Base-by-base conservation (phyloP, 495 filamentous ascomycete genomes). In the Neurospora sp. region DNA sequence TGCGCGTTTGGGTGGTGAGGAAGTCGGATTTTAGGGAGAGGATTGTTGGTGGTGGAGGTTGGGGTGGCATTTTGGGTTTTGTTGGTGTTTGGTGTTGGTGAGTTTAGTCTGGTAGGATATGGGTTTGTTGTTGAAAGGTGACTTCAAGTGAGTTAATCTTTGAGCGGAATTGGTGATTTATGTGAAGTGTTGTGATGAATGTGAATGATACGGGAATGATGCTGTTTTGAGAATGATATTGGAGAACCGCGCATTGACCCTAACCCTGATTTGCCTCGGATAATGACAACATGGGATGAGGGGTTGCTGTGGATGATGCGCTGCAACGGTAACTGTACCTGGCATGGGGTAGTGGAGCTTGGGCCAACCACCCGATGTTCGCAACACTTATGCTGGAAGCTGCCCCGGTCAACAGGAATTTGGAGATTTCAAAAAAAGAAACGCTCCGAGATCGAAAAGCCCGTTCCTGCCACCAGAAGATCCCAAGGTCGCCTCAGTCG, bases 21-120 rank as follows among this genome's bases (percentile, higher is more conserved):
- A 92, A 93, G 75, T 84, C 79, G 18, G 89, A 87, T 77, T 93
- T 93, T 74, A 90, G 80, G 73, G 88, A 84, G 70, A 88, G 82
- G 73, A 92, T 85, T 27, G 90, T 85, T 39, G 85, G 84, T 7
- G 83, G n/a, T 54, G 20, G 46, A 1, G 11, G 46, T 2, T 11
- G 44, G n/a, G 20, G 11, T 11, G 79, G 76, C 79, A 83, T 83
- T 69, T 59, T 73, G 18, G 23, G 31, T 4, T 10, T 16, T 38
- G 8, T 39, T 48, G 7, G 3, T 27, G 1, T 27, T 27, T 27
- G 27, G 27, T 27, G 27, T 27, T 27, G 27, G 27, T n/a, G n/a
- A n/a, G n/a, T n/a, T n/a, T n/a, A n/a, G n/a, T n/a, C n/a, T n/a
- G n/a, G n/a, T n/a, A n/a, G n/a, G n/a, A n/a, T n/a, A n/a, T n/a